Evolutionary conservation across 2,329 filamentous ascomycete species (phyloP).

Genomic region (Penicillium fuscoglaucum): DNA sequence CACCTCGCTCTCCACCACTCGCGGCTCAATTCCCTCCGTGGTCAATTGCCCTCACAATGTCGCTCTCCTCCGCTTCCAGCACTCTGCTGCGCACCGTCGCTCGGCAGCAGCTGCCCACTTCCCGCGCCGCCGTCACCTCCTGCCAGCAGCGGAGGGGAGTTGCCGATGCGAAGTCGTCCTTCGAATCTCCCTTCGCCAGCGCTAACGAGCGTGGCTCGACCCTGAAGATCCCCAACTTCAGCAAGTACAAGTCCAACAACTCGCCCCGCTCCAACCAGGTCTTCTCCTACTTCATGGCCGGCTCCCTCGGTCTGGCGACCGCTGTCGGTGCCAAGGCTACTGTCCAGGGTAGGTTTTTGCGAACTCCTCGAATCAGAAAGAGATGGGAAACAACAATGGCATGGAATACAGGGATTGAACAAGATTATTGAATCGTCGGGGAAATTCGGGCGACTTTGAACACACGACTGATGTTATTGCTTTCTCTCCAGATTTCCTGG

Average conservation of each 20-base stretch:
- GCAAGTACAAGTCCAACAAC: constrained; percentile 76
- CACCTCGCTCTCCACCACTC: constrained; percentile 36
- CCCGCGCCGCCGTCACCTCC: constrained; percentile 43
- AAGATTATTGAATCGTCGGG: constrained; percentile 5
- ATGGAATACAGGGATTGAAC: neutral
- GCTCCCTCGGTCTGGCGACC: constrained; percentile 85
- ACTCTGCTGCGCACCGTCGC: constrained; percentile 63
- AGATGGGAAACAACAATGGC: constrained; percentile 1
- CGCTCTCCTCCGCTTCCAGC: constrained; percentile 67
- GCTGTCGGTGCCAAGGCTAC: constrained; percentile 96
- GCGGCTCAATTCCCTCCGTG: constrained; percentile 36
- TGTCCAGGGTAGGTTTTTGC: constrained; percentile 76
- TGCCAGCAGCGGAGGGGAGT: constrained; percentile 45
- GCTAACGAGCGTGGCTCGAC: constrained; percentile 49
- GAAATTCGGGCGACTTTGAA: constrained; percentile 3
- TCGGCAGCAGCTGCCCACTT: constrained; percentile 48
- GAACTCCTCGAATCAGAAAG: constrained; percentile 3
- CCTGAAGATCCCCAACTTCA: constrained; percentile 82
- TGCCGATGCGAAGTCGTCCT: constrained; percentile 45
- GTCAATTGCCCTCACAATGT: constrained; percentile 38
- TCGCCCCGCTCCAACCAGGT: constrained; percentile 74
- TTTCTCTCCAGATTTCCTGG: constrained; percentile 78
- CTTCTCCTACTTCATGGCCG: constrained; percentile 98
- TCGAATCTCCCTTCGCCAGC: constrained; percentile 58
- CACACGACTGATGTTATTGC: constrained; percentile 28